Evolutionary conservation across 1,284 basidiomycete genomes (phyloP), one percentile per base, ranked within the genome.

Genomic region (Microbotryum scabiosae): DNA sequence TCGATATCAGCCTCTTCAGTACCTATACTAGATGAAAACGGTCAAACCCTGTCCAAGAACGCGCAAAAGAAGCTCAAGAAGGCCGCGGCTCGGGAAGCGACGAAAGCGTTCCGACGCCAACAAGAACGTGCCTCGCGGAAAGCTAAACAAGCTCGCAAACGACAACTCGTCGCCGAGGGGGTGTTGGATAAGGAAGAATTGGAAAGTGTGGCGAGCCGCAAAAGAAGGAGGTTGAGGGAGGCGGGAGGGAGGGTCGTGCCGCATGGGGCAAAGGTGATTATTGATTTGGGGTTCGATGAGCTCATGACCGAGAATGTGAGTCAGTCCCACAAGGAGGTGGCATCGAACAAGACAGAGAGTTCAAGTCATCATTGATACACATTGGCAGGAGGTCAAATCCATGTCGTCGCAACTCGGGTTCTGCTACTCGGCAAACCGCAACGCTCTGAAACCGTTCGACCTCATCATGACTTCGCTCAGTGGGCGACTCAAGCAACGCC

Each of bases 241-340:
- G 81, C 79, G 12, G 80, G 79, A 4, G 81, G 79, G 10, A 63
- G 62, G 54, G 49, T 74, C 30, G 78, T 74, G 9, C 73, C 73
- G 54, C 71, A 69, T 72, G 79, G 81, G 20, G 89, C 88, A 10
- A 82, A 81, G 43, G 81, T 98, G 2, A 83, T 96, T 23, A 77
- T 98, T 30, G 96, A 99, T 76, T 79, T 96, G 8, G 90, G 86
- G 3, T 99, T 98, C 73, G 96, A 99, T 74, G 84, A 91, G 52
- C 80, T 87, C 76, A 98, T 98, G 96, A 84, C 78, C 53, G 90
- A 92, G 59, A 92, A 91, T 79, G 93, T 92, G 73, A 26, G 62
- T 36, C 36, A 7, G 30, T 12, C 20, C 20, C 14, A 9, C n/a
- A 4, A 8, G 10, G 16, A 32, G 6, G 10, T 7, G 21, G 12